phyloP scores from a whole-genome alignment of 108 stramenopile genomes.

The Cylindrotheca closterium region DNA sequence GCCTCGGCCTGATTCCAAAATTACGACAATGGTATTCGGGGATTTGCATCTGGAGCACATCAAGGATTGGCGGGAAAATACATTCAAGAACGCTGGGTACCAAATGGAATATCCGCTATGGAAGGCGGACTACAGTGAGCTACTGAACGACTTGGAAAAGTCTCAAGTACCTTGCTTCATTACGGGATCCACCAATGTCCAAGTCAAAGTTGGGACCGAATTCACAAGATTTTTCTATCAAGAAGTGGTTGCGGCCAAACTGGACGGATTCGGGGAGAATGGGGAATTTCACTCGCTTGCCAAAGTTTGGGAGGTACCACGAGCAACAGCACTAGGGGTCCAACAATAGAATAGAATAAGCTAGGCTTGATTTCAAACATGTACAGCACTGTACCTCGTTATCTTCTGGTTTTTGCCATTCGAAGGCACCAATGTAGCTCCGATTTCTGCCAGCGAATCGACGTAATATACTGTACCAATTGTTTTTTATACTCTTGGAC shows the following conservation, averaged over 20 bases:
- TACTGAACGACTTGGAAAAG: constrained; percentile 64
- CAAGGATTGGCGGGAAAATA: constrained; percentile 74
- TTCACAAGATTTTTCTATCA: constrained; percentile 47
- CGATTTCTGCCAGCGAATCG: too few species aligned
- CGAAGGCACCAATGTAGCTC: too few species aligned
- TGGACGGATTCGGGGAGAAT: constrained; percentile 83
- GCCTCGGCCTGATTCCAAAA: constrained; percentile 13
- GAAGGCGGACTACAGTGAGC: constrained; percentile 54
- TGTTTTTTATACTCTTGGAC: too few species aligned
- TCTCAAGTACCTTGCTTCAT: constrained; percentile 55
- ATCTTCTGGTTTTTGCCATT: too few species aligned
- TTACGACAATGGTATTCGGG: constrained; percentile 74
- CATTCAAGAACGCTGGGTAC: constrained; percentile 44
- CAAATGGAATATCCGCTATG: constrained; percentile 73
- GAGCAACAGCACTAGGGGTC: constrained; percentile 45
- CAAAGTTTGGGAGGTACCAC: constrained; percentile 66
- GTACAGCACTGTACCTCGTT: too few species aligned
- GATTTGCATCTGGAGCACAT: constrained; percentile 93
- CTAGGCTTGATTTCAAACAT: too few species aligned
- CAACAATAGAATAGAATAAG: not conserved
- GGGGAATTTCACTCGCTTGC: constrained; percentile 88
- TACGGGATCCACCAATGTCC: constrained; percentile 41
- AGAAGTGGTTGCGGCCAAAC: constrained; percentile 8
- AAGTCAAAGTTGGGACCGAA: constrained; percentile 36
- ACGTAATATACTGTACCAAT: too few species aligned